These are phyloP conservation scores for Achaetomium macrosporum DNA, from an alignment of 2,329 filamentous ascomycete genomes.

Conservation along the genomic window DNA sequence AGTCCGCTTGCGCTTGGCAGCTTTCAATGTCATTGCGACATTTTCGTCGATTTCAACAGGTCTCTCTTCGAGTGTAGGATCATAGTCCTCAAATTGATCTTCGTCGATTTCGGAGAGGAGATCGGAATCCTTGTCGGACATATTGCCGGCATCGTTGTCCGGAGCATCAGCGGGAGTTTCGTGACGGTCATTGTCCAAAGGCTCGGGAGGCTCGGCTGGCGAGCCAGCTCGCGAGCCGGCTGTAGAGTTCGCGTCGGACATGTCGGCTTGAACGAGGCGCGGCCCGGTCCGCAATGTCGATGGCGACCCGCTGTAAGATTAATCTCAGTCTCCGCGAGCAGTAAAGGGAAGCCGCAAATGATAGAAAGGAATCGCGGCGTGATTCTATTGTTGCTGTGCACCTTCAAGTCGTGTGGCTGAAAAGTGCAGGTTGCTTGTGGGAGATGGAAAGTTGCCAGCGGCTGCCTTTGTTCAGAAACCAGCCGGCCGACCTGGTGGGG, in stretches of 20 bases:
- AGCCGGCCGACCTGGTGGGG: too few relatives aligned
- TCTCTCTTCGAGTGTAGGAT: slow-evolving; percentile 56
- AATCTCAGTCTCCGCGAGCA: background rate
- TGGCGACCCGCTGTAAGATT: background rate
- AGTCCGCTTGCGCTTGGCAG: slow-evolving; percentile 58
- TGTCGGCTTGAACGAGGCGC: slow-evolving; percentile 19
- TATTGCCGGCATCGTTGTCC: slow-evolving; percentile 26
- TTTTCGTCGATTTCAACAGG: slow-evolving; percentile 65
- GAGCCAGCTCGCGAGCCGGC: slow-evolving; percentile 35
- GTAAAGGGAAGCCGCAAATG: too few relatives aligned
- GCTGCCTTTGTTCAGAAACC: too few relatives aligned
- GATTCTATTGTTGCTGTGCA: too few relatives aligned
- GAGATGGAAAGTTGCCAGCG: too few relatives aligned
- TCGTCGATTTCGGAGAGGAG: slow-evolving; percentile 64
- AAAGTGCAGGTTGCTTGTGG: too few relatives aligned
- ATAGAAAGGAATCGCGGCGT: too few relatives aligned
- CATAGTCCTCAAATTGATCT: slow-evolving; percentile 65
- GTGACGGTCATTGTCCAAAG: slow-evolving; percentile 9
- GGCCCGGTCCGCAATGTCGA: background rate
- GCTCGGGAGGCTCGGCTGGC: slow-evolving; percentile 28
- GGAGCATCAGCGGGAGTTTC: slow-evolving; percentile 21
- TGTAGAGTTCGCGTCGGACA: slow-evolving; percentile 44
- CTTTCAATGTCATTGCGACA: slow-evolving; percentile 57
- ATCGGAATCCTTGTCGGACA: slow-evolving; percentile 52
- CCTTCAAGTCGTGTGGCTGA: too few relatives aligned